These are phyloP conservation scores for Yarrowia hollandica DNA, from an alignment of 805 yeast genomes.

Conservation along the genomic window DNA sequence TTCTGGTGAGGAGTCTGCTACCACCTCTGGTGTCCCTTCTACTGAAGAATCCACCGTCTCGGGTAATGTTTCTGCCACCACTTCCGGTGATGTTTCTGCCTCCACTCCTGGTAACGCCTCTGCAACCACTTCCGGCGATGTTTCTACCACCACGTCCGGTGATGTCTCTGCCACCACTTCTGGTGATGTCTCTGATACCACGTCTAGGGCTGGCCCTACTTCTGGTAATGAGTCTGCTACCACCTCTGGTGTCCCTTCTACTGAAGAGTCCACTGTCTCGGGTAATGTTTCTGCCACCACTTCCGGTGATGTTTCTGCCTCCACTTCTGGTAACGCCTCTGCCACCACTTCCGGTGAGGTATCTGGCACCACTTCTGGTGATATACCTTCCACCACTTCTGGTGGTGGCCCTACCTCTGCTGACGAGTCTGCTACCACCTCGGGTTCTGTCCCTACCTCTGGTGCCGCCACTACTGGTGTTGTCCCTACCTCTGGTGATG, in stretches of 20 bases:
- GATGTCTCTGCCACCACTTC: too few species aligned
- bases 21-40: background rate
- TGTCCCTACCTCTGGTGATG: slow-evolving; percentile 3
- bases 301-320: background rate
- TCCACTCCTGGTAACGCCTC: too few species aligned
- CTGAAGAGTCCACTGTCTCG: background rate
- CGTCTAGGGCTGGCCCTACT: too few species aligned
- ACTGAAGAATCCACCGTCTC: too few species aligned
- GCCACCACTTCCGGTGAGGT: background rate
- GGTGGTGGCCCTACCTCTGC: background rate
- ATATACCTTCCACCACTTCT: background rate
- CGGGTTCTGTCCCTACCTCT: background rate
- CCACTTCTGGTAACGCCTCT: background rate
- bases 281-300: background rate
- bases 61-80: too few species aligned
- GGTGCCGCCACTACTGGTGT: too few species aligned
- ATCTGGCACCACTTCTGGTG: background rate
- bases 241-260: background rate
- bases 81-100: too few species aligned
- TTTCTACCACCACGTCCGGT: too few species aligned
- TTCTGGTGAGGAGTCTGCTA: background rate
- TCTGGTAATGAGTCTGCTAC: background rate
- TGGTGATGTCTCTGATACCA: too few species aligned
- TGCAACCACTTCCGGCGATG: too few species aligned
- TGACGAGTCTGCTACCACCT: too few species aligned